Percentiles rank a stretch among this genome's conserved stretches.
Evolutionary conservation across 202 grass and related monocot genomes (phyloP).

Genomic region (Zoysia matrella): DNA sequence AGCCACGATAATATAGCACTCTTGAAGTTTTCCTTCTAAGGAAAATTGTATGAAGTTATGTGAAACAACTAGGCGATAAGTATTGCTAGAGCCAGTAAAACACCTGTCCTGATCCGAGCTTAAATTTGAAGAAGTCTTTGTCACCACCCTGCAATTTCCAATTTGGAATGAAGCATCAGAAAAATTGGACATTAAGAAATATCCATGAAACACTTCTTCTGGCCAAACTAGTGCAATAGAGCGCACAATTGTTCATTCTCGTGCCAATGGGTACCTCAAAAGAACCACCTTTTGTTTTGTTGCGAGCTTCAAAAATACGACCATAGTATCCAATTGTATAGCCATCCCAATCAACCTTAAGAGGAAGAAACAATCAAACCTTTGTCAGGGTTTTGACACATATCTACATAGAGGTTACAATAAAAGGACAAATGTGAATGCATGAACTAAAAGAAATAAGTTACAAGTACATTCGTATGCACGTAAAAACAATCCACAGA

Average conservation of each 20-base stretch:
- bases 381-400: constrained; percentile 42
- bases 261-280: constrained; percentile 73
- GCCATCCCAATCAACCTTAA: constrained; percentile 99
- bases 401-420: constrained; percentile 36
- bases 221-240: not conserved
- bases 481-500: constrained; percentile 45
- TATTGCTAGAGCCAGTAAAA: constrained; percentile 43
- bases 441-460: not conserved
- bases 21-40: not conserved
- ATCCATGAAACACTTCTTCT: not conserved
- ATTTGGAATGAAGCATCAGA: constrained; percentile 20
- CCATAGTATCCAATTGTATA: constrained; percentile 99
- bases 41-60: not conserved
- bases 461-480: constrained; percentile 29
- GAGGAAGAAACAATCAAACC: constrained; percentile 53
- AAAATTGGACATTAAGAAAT: not conserved
- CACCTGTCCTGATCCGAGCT: constrained; percentile 80
- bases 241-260: not conserved
- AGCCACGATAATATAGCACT: constrained; percentile 5
- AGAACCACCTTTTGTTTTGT: constrained; percentile 98
- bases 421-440: constrained; percentile 3
- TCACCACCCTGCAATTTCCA: constrained; percentile 81
- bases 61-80: not conserved
- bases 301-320: constrained; percentile 97
- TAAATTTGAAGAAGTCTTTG: constrained; percentile 98